A percentile compares a stretch with the other conserved stretches of the same genome.
phyloP scores from a whole-genome alignment of 805 yeast genomes.

The Kazachstania bromeliacearum region DNA sequence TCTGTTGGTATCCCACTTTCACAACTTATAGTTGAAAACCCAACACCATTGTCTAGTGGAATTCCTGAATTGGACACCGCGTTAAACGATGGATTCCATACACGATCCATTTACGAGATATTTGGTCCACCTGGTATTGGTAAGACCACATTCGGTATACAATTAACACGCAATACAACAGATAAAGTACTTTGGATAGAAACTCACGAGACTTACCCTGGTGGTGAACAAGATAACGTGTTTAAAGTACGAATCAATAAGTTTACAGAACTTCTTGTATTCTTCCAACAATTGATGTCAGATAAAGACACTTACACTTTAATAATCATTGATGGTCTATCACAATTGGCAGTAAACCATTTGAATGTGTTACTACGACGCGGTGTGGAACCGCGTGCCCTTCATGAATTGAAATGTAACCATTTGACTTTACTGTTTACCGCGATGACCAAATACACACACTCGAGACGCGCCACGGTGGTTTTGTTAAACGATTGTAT shows the following conservation, averaged over 20 bases:
- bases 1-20: conserved; percentile 28
- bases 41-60: conserved; percentile 19
- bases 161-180: conserved; percentile 9
- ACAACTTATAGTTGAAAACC: conserved; percentile 21
- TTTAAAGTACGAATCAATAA: conserved; percentile 12
- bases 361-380: conserved; percentile 7
- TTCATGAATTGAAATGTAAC: conserved; percentile 24
- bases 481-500: conserved; percentile 24
- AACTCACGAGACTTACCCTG: conserved; percentile 10
- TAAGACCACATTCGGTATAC: conserved; percentile 20
- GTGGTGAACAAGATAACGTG: conserved; percentile 4
- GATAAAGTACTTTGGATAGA: conserved; percentile 24
- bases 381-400: conserved; percentile 3
- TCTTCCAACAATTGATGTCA: conserved; percentile 14
- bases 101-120: conserved; percentile 25
- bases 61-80: conserved; percentile 15
- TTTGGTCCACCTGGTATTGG: conserved; percentile 30
- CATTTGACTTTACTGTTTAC: conserved; percentile 20
- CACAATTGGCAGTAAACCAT: conserved; percentile 23
- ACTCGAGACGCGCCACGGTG: conserved; percentile 14
- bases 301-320: conserved; percentile 9
- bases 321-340: conserved; percentile 26
- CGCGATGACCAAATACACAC: conserved; percentile 22
- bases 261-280: conserved; percentile 20
- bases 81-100: conserved; percentile 21